Evolutionary conservation across 768 basidiomycete species (phyloP), one percentile per base, ranked within the genome.

Genomic region (Pseudohyphozyma bogoriensis): DNA sequence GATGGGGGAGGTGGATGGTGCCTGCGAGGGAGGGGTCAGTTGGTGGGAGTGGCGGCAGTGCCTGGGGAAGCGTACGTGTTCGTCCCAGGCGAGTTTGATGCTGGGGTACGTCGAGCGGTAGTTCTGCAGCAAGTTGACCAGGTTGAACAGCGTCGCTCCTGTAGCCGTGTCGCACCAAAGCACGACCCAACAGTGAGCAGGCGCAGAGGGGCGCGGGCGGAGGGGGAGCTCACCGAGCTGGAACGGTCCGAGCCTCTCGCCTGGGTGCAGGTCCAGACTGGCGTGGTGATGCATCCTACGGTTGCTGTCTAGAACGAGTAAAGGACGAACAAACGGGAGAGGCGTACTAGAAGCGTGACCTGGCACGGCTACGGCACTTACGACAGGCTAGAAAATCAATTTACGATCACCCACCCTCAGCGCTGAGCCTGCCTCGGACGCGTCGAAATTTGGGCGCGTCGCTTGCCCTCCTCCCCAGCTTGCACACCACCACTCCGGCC

Each of bases 101-200:
- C n/a, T 18, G 12, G 60, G 61, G 40, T 66, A 66, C 22, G 28
- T n/a, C 1, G 37, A 15, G 3, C 59, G 46, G 29, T 56, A 60
- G 37, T 36, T 57, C 12, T 60, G 22, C 13, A 67, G 46, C 44
- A 55, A 53, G 56, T 65, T 67, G 44, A 69, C 47, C 2, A 56
- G 47, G 55, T 64, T 59, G 65, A 66, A 69, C 20, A 66, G 53
- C 50, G 59, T 59, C 8, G 50, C 55, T 11, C 68, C 68, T 66
- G 57, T 24, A 12, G n/a, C 22, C n/a, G n/a, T n/a, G 20, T 11
- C 12, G 26, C 1, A 6, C 3, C 11, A 11, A 20, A 58, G 11
- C 31, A 29, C 36, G 4, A 32, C 45, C 40, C 12, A 45, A 44
- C n/a, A 18, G 24, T 35, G 4, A 50, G 8, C 26, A 44, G 26